Conservation (phyloP, 371 early-diverging fungal species). For the Synchytrium microbalum region DNA sequence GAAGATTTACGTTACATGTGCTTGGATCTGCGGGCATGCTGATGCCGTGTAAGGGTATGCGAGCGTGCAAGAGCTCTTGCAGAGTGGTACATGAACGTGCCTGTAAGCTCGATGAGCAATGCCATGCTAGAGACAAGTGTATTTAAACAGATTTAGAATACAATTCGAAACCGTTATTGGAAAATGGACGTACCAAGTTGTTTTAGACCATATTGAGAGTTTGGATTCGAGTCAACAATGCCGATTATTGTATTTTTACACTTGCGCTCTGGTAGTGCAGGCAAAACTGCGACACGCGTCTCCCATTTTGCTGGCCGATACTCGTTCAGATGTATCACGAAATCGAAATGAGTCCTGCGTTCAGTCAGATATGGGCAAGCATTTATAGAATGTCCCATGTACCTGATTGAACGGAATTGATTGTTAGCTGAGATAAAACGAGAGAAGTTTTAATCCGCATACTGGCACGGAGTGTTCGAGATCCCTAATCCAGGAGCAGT, state of each 20-base stretch:
- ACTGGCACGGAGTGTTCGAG: conserved; percentile 39
- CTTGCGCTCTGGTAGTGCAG: background rate
- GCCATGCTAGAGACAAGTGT: background rate
- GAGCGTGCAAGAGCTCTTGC: background rate
- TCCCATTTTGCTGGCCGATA: conserved; percentile 4
- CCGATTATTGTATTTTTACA: background rate
- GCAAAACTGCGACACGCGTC: conserved; percentile 2
- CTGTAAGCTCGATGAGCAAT: background rate
- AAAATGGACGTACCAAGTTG: background rate
- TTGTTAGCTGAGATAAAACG: too few relatives aligned
- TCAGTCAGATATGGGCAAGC: conserved; percentile 33
- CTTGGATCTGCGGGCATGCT: background rate
- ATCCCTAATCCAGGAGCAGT: conserved; percentile 83
- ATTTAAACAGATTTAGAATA: too few relatives aligned
- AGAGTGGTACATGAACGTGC: background rate
- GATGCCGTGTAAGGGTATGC: background rate
- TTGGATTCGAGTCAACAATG: background rate
- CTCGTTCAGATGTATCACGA: conserved; percentile 1
- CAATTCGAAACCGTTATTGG: too few relatives aligned
- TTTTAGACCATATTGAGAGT: background rate
- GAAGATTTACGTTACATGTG: background rate
- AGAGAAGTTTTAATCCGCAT: too few relatives aligned
- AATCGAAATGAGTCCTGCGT: background rate
- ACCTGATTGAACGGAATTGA: too few relatives aligned
- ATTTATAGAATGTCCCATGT: conserved; percentile 71